phyloP scores from a whole-genome alignment of 1,139 yeast species.

The Suhomyces chickasaworum region DNA sequence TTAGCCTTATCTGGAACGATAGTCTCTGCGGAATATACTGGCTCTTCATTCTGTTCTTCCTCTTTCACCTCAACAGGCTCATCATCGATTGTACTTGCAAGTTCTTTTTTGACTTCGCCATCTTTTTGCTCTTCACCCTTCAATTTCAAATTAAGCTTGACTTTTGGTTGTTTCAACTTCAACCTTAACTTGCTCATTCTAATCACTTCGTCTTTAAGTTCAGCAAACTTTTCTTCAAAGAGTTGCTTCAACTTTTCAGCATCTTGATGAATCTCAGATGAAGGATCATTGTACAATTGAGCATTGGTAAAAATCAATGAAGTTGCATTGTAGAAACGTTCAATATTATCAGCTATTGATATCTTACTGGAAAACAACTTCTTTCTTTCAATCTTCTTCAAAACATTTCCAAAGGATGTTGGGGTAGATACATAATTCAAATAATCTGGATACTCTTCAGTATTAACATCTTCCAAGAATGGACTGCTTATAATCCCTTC shows the following conservation, averaged over 20 bases:
- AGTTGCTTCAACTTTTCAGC: constrained; percentile 45
- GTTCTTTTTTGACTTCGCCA: constrained; percentile 24
- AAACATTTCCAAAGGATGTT: constrained; percentile 54
- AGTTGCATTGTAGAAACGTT: constrained; percentile 51
- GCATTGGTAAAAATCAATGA: constrained; percentile 59
- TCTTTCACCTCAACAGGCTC: constrained; percentile 15
- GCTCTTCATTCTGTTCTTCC: constrained; percentile 9
- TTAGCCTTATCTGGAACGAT: constrained; percentile 8
- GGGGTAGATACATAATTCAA: constrained; percentile 57
- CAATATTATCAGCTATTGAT: constrained; percentile 42
- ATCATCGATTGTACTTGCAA: constrained; percentile 23
- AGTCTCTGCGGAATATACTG: neutral
- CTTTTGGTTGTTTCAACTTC: constrained; percentile 30
- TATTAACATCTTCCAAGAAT: constrained; percentile 58
- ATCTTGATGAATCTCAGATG: constrained; percentile 58
- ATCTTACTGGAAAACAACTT: constrained; percentile 35
- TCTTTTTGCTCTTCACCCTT: constrained; percentile 23
- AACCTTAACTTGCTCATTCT: constrained; percentile 28
- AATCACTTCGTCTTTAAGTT: constrained; percentile 25
- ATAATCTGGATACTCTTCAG: constrained; percentile 61
- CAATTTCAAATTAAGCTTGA: constrained; percentile 28
- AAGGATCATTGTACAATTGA: constrained; percentile 56
- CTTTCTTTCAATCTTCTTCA: constrained; percentile 43
- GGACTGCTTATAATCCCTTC: constrained; percentile 55
- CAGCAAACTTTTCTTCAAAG: constrained; percentile 35